Evolutionary conservation across 345 rosid species (phyloP).

Genomic region (Isatis tinctoria): DNA sequence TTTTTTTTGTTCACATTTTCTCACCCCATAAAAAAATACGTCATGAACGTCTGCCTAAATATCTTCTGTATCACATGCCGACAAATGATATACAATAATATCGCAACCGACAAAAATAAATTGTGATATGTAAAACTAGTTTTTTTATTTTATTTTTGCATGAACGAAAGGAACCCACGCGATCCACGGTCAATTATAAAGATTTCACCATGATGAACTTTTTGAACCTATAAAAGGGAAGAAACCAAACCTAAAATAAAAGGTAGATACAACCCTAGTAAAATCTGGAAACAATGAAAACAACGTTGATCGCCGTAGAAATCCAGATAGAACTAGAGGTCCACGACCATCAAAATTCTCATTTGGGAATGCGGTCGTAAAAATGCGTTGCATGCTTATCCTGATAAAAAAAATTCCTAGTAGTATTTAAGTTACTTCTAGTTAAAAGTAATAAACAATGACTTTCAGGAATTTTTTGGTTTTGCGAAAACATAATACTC

Average conservation of each 20-base stretch:
- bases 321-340: neutral
- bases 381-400: neutral
- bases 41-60: neutral
- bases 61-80: neutral
- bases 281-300: neutral
- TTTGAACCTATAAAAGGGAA: neutral
- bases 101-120: slow-evolving; percentile 17
- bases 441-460: neutral
- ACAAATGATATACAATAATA: slow-evolving; percentile 4
- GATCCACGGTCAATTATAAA: neutral
- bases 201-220: neutral
- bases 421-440: neutral
- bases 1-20: slow-evolving; percentile 21
- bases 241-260: neutral
- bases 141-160: slow-evolving; percentile 10
- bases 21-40: neutral
- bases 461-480: neutral
- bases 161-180: slow-evolving; percentile 5
- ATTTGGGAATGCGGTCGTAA: neutral
- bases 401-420: neutral
- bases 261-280: neutral
- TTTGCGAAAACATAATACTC: too few species aligned
- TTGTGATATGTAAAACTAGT: neutral
- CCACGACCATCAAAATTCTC: neutral
- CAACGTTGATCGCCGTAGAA: neutral